Percentiles rank a stretch among this genome's conserved stretches.
phyloP scores from a whole-genome alignment of 2,329 filamentous ascomycete species.

The Aaosphaeria arxii region DNA sequence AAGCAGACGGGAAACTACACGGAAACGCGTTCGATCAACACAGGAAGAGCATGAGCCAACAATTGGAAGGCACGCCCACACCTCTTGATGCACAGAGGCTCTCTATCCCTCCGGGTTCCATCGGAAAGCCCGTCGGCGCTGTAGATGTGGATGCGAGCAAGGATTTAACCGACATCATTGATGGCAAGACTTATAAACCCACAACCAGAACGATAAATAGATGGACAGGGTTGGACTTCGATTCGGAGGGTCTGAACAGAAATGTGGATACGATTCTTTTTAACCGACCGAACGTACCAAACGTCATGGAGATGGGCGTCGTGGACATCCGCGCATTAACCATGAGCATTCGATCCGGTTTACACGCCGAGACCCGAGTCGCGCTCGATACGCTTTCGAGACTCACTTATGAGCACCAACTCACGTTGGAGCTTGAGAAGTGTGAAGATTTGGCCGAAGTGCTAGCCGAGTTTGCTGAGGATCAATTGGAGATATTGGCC shows the following conservation, averaged over 20 bases:
- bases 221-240: conserved; percentile 41
- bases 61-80: conserved; percentile 35
- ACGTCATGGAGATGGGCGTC: conserved; percentile 73
- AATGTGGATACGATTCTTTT: conserved; percentile 66
- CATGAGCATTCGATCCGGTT: conserved; percentile 84
- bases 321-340: conserved; percentile 90
- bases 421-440: conserved; percentile 32
- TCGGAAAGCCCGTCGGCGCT: conserved; percentile 17
- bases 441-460: conserved; percentile 82
- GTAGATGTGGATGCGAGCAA: conserved; percentile 13
- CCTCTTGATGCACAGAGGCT: conserved; percentile 22
- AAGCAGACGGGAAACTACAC: conserved; percentile 27
- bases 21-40: conserved; percentile 19
- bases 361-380: conserved; percentile 83
- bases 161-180: conserved; percentile 21
- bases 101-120: conserved; percentile 22
- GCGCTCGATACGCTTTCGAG: conserved; percentile 80
- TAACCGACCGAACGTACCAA: conserved; percentile 72
- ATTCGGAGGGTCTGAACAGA: conserved; percentile 62
- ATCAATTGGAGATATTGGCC: conserved; percentile 79
- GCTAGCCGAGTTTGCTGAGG: conserved; percentile 85
- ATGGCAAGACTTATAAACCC: conserved; percentile 28
- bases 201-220: conserved; percentile 22
- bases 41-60: conserved; percentile 37
- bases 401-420: conserved; percentile 53